Percentiles rank a stretch among this genome's conserved stretches.
Evolutionary conservation across 371 early-diverging fungal species (phyloP).

Genomic region (Nematocida sp.): DNA sequence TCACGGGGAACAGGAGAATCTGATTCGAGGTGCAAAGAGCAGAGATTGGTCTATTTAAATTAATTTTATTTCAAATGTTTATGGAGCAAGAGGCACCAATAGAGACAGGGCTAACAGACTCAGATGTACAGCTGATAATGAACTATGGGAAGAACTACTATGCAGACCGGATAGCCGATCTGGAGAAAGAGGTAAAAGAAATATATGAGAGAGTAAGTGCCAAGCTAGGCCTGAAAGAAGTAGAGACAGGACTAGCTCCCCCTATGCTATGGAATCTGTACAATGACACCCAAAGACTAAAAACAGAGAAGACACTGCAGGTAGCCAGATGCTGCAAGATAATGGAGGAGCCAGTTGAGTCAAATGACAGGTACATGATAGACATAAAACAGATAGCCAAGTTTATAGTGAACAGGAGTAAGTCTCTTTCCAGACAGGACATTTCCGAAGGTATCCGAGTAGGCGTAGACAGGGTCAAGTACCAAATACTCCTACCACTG

Average conservation of each 20-base stretch:
- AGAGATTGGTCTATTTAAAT: neutral
- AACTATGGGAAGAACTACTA: slow-evolving; percentile 64
- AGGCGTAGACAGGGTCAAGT: slow-evolving; percentile 95
- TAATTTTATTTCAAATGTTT: slow-evolving; percentile 29
- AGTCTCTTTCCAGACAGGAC: slow-evolving; percentile 87
- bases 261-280: slow-evolving; percentile 96
- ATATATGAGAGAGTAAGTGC: slow-evolving; percentile 57
- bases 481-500: slow-evolving; percentile 94
- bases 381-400: slow-evolving; percentile 97
- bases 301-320: slow-evolving; percentile 90
- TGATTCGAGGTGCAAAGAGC: too few species aligned
- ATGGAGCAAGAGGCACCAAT: neutral
- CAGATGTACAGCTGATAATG: slow-evolving; percentile 56
- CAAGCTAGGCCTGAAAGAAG: slow-evolving; percentile 77
- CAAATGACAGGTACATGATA: slow-evolving; percentile 81
- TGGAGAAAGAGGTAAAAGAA: slow-evolving; percentile 57
- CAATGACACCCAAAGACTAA: slow-evolving; percentile 88
- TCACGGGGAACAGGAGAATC: too few species aligned
- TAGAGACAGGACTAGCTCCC: slow-evolving; percentile 96
- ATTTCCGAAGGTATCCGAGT: slow-evolving; percentile 99
- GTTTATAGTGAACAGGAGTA: slow-evolving; percentile 91
- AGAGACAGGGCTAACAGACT: slow-evolving; percentile 38
- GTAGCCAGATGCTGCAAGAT: slow-evolving; percentile 65
- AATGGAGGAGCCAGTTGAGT: slow-evolving; percentile 68
- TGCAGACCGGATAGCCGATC: slow-evolving; percentile 58